Percentiles rank a stretch among this genome's conserved stretches.
Evolutionary conservation across 1,284 basidiomycete species (phyloP).

Genomic region (Ustanciosporium gigantosporum): DNA sequence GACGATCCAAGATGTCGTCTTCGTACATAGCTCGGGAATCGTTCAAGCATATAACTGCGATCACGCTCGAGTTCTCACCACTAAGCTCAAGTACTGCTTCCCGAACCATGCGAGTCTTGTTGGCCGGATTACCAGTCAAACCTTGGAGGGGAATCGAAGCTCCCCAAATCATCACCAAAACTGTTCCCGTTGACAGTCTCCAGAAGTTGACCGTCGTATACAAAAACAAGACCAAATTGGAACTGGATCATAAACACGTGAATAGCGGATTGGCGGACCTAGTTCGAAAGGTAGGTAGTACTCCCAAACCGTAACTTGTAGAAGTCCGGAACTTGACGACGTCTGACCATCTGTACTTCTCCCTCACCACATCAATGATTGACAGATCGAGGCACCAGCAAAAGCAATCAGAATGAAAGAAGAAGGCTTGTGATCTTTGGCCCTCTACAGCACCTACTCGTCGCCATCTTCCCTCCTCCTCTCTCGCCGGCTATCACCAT

Average conservation of each 20-base stretch:
- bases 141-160: conserved; percentile 27
- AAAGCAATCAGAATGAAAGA: conserved; percentile 33
- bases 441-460: too few species aligned
- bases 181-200: conserved; percentile 10
- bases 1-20: too few species aligned
- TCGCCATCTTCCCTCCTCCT: too few species aligned
- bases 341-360: neutral
- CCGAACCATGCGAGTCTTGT: conserved; percentile 26
- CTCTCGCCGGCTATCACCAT: too few species aligned
- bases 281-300: conserved; percentile 22
- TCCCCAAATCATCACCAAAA: conserved; percentile 25
- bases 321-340: neutral
- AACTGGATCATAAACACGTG: conserved; percentile 12
- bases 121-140: conserved; percentile 23
- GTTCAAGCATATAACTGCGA: conserved; percentile 38
- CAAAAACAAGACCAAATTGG: conserved; percentile 36
- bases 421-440: conserved; percentile 25
- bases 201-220: conserved; percentile 28
- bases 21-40: too few species aligned
- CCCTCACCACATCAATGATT: too few species aligned
- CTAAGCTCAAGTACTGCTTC: conserved; percentile 23
- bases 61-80: conserved; percentile 29
- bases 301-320: neutral
- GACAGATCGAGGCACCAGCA: conserved; percentile 41
- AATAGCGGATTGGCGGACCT: conserved; percentile 10